Conservation (phyloP, 257 asterid species). For the Fraxinus pennsylvanica region DNA sequence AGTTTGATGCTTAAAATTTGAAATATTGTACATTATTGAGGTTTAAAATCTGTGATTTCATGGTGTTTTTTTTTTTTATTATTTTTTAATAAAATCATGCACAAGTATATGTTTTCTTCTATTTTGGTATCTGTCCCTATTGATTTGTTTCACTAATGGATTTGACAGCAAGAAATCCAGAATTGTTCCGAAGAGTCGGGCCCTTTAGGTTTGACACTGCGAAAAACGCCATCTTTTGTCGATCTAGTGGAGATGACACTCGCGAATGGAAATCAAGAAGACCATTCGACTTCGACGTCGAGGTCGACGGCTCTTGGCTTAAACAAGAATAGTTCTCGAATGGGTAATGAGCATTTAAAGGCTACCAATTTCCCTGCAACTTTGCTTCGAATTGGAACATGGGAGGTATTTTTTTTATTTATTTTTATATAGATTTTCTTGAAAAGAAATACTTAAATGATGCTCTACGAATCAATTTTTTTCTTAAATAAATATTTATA, state of each 20-base stretch:
- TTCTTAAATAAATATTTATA: background rate
- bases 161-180: background rate
- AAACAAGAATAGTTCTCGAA: background rate
- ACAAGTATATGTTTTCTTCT: background rate
- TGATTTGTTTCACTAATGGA: background rate
- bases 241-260: conserved; percentile 12
- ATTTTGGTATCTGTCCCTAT: too few relatives aligned
- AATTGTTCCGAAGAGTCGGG: background rate
- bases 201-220: conserved; percentile 29
- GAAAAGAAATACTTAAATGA: background rate
- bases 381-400: conserved; percentile 33
- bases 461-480: too few relatives aligned
- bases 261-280: background rate
- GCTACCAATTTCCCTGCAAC: conserved; percentile 45
- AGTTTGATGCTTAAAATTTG: background rate
- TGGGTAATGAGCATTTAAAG: conserved; percentile 36
- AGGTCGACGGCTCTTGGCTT: background rate
- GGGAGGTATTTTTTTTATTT: conserved; percentile 38
- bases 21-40: too few relatives aligned
- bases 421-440: background rate
- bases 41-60: too few relatives aligned
- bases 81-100: background rate
- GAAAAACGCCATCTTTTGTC: conserved; percentile 28
- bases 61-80: too few relatives aligned
- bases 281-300: background rate